Percentiles rank a stretch among this genome's conserved stretches.
Evolutionary conservation across 163 green algal species (phyloP).

Genomic region (Botryococcus braunii): DNA sequence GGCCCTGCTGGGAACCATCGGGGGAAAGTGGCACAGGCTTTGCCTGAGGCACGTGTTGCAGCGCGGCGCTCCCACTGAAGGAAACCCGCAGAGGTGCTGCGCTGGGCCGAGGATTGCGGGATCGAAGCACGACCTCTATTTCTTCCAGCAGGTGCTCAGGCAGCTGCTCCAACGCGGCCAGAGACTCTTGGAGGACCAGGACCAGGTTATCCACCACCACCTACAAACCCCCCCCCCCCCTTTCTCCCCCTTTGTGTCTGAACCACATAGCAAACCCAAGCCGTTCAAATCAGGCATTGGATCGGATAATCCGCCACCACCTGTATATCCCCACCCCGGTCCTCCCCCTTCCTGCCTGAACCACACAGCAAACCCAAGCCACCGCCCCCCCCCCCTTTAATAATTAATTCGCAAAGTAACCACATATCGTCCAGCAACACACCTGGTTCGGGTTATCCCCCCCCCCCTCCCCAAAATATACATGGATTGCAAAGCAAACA

Average conservation of each 20-base stretch:
- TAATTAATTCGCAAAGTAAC: background rate
- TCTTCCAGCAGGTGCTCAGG: conserved; percentile 33
- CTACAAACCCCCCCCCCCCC: conserved; percentile 6
- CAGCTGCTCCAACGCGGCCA: conserved; percentile 24
- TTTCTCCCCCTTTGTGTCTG: no score
- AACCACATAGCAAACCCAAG: background rate
- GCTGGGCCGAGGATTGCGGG: background rate
- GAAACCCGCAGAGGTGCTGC: background rate
- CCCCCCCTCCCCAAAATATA: no score
- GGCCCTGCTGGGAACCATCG: no score
- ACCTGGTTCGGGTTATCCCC: no score
- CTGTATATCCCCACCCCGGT: background rate
- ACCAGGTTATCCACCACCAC: conserved; percentile 67
- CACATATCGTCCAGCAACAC: background rate
- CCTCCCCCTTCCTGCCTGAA: background rate
- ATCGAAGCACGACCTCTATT: conserved; percentile 24
- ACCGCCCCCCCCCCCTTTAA: background rate
- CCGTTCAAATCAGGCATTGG: background rate
- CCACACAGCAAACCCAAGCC: background rate
- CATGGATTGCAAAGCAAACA: no score
- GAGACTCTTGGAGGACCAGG: conserved; percentile 54
- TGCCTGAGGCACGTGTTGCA: no score
- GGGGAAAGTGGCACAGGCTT: no score
- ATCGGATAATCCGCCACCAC: background rate
- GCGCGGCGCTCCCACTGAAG: background rate